These are phyloP conservation scores for Vitis rupestris DNA, from an alignment of 164 flowering plant genomes.

Conservation along the genomic window DNA sequence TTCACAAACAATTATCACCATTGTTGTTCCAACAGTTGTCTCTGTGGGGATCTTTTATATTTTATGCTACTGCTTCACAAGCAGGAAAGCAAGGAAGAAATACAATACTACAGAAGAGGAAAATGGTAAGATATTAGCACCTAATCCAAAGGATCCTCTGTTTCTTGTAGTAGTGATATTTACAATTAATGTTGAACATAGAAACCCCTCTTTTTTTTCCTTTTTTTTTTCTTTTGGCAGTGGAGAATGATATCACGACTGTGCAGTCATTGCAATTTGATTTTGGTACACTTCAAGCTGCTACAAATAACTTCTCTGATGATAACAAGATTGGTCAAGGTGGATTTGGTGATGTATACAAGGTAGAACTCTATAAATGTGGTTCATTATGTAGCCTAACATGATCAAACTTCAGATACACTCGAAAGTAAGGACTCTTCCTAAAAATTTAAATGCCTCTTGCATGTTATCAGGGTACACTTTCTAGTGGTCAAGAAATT, in stretches of 20 bases:
- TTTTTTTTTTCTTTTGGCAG: background rate
- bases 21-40: conserved; percentile 15
- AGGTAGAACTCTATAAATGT: conserved; percentile 7
- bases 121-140: conserved; percentile 9
- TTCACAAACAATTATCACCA: conserved; percentile 10
- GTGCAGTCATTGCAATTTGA: conserved; percentile 23
- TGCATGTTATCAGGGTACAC: conserved; percentile 24
- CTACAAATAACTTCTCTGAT: conserved; percentile 26
- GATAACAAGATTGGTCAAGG: conserved; percentile 25
- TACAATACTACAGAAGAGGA: background rate
- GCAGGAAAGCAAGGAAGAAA: conserved; percentile 12
- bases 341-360: conserved; percentile 29
- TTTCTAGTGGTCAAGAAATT: conserved; percentile 28
- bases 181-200: too few relatives aligned
- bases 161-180: too few relatives aligned
- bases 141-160: too few relatives aligned
- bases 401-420: background rate
- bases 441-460: background rate
- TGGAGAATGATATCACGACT: conserved; percentile 7
- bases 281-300: conserved; percentile 5
- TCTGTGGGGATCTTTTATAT: conserved; percentile 7
- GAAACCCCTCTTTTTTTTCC: background rate
- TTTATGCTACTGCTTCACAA: conserved; percentile 5
- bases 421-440: too few relatives aligned
- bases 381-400: background rate